phyloP scores from a whole-genome alignment of 2,329 filamentous ascomycete species.

The Tolypocladium ophioglossoides region DNA sequence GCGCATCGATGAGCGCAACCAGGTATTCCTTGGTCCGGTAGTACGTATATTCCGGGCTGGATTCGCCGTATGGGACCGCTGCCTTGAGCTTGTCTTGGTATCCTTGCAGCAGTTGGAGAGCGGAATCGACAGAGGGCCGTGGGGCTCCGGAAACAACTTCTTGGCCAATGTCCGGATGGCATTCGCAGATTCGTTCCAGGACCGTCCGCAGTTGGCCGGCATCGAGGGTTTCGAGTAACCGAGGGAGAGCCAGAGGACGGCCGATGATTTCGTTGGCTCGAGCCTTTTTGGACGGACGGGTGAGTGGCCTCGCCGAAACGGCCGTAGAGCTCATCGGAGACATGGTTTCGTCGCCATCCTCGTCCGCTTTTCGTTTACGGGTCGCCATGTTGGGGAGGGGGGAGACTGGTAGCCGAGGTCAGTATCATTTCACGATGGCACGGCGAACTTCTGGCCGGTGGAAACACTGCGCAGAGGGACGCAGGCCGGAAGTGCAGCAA shows the following conservation, averaged over 20 bases:
- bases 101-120: constrained; percentile 66
- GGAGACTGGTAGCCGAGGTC: constrained; percentile 19
- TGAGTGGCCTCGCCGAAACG: constrained; percentile 56
- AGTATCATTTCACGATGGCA: constrained; percentile 5
- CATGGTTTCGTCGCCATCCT: constrained; percentile 75
- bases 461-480: not conserved
- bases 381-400: constrained; percentile 43
- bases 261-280: constrained; percentile 54
- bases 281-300: constrained; percentile 53
- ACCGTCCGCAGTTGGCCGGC: constrained; percentile 73
- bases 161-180: constrained; percentile 73
- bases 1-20: constrained; percentile 70
- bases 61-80: constrained; percentile 77
- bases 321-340: constrained; percentile 79
- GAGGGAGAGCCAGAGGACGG: constrained; percentile 45
- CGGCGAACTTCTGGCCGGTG: not conserved
- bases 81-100: constrained; percentile 72
- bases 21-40: constrained; percentile 81
- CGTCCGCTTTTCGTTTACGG: constrained; percentile 79
- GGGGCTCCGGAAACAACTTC: constrained; percentile 80
- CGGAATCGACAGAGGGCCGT: constrained; percentile 72
- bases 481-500: not conserved
- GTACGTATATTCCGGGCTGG: constrained; percentile 86
- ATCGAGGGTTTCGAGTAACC: constrained; percentile 90
- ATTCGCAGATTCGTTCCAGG: constrained; percentile 83